Base-by-base conservation (phyloP, 345 rosid species). In the Reutealis trisperma region DNA sequence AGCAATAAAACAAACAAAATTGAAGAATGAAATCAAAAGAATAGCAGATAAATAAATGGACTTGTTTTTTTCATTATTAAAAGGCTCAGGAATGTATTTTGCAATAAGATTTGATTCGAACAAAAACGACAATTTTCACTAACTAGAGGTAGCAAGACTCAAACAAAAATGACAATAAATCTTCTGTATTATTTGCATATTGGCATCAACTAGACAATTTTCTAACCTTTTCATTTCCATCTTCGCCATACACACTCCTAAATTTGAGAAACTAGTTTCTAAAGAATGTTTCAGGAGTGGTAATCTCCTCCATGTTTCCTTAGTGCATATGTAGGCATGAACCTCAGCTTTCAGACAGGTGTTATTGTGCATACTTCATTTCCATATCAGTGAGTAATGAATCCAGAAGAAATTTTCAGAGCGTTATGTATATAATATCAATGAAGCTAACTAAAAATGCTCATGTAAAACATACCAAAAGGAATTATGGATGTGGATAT, bases 401-500 rank as follows among this genome's bases (percentile, higher is more conserved):
- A 34, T 34, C 37, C 37, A 34, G 1, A 34, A 1, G 5, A 34
- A 34, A 34, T 0, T 27, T 27, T 27, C 30, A 27, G 30, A 27
- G 30, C 30, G 1, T 27, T 3, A 70, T 70, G 21, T 22, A 12
- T 49, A 8, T 42, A 5, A 42, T 42, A 42, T 42, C 6, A 42
- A 42, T 42, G 45, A 42, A 42, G 9, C 45, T 49, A 24, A 15
- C 32, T 21, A 22, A 60, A n/a, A 55, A 72, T 10, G 27, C 63
- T 32, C 49, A 24, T 52, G 1, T 24, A 64, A 37, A 41, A 76
- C 80, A 73, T 82, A 88, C 91, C 84, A 16, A 86, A 84, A 76
- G 91, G 91, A 67, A 86, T n/a, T 32, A 88, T 86, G 73, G 86
- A 70, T 25, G 88, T 83, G 11, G 91, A 88, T 61, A 85, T 42